Percentiles rank a stretch among this genome's conserved stretches.
Evolutionary conservation across 495 filamentous ascomycete genomes (phyloP).

Genomic region (Trichocladium antarcticum): DNA sequence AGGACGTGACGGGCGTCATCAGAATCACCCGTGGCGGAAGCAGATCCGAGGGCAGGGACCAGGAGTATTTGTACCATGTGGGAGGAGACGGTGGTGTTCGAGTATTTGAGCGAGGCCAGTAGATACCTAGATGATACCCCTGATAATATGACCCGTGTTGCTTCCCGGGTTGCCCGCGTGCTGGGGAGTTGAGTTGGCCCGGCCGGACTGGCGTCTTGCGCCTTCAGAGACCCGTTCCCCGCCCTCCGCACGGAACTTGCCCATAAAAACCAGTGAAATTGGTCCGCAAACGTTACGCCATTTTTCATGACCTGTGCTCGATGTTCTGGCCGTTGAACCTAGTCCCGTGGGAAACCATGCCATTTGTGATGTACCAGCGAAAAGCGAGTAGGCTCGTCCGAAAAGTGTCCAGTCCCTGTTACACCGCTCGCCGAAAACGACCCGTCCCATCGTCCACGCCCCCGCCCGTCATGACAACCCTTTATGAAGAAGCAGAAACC

Average conservation of each 20-base stretch:
- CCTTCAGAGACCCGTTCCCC: background rate
- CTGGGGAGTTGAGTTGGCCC: background rate
- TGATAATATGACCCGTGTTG: background rate
- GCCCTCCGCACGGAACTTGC: conserved; percentile 3
- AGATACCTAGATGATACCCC: conserved; percentile 3
- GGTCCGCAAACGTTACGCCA: conserved; percentile 24
- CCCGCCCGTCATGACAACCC: conserved; percentile 15
- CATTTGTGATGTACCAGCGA: conserved; percentile 23
- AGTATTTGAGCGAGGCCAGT: conserved; percentile 65
- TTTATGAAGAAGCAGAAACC: conserved; percentile 14
- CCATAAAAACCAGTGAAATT: conserved; percentile 8
- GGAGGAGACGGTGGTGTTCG: conserved; percentile 63
- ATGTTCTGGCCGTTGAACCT: conserved; percentile 23
- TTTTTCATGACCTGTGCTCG: conserved; percentile 25
- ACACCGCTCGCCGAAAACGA: conserved; percentile 28
- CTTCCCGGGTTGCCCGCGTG: background rate
- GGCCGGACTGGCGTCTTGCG: background rate
- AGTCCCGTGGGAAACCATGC: conserved; percentile 25
- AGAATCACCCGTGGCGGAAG: conserved; percentile 53
- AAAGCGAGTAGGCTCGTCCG: conserved; percentile 21
- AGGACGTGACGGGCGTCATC: conserved; percentile 83
- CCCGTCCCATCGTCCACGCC: conserved; percentile 19
- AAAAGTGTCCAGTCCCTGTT: conserved; percentile 21
- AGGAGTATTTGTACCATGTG: conserved; percentile 73
- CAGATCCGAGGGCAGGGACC: conserved; percentile 35